Conservation (phyloP, 495 filamentous ascomycete genomes). For the Aspergillus wentii region DNA sequence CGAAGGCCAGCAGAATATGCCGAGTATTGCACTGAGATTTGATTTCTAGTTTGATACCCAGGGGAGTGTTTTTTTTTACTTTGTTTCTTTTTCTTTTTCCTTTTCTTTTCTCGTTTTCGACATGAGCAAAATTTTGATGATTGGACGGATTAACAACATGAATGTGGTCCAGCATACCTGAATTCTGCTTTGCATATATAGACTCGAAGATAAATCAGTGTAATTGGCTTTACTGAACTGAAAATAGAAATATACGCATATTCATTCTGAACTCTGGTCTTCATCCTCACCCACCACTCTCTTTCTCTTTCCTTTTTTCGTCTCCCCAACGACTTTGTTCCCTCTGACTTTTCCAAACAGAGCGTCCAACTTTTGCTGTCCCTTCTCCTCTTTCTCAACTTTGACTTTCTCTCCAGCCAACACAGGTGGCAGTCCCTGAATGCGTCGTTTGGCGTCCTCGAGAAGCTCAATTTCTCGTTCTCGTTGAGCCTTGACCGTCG, state of each 20-base stretch:
- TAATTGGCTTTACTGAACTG: too few species aligned
- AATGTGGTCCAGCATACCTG: too few species aligned
- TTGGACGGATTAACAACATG: too few species aligned
- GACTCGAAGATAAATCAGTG: too few species aligned
- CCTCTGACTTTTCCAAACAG: constrained; percentile 13
- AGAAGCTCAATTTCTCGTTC: constrained; percentile 28
- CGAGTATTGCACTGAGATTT: constrained; percentile 92
- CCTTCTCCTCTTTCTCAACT: constrained; percentile 22
- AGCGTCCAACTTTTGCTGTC: constrained; percentile 25
- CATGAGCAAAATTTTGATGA: too few species aligned
- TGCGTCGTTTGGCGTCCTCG: constrained; percentile 24
- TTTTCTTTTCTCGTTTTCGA: constrained; percentile 1
- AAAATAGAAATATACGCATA: too few species aligned
- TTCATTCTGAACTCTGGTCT: too few species aligned
- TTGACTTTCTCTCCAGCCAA: constrained; percentile 26
- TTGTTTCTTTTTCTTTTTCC: background rate
- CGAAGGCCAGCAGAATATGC: constrained; percentile 52
- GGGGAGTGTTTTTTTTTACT: background rate
- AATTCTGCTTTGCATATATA: too few species aligned
- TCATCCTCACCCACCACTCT: too few species aligned
- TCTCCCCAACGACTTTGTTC: too few species aligned
- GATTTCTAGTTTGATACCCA: constrained; percentile 72
- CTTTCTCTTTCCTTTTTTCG: too few species aligned
- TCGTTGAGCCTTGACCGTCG: constrained; percentile 29
- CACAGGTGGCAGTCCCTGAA: constrained; percentile 27